Evolutionary conservation across 345 rosid genomes (phyloP).

Genomic region (Moricandia moricandioides): DNA sequence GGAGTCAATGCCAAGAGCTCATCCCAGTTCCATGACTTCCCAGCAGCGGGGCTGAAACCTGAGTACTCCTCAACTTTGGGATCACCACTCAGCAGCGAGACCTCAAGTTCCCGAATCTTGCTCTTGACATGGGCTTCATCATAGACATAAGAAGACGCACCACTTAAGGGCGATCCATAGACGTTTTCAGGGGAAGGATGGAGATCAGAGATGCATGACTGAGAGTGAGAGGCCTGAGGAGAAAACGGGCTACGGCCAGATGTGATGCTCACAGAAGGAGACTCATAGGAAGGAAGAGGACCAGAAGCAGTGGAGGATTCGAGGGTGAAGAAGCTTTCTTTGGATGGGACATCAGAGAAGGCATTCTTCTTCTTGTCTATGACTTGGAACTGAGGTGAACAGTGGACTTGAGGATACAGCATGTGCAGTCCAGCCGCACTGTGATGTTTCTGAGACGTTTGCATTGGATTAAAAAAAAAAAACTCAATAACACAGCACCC

Average conservation of each 20-base stretch:
- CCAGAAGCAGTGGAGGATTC: conserved; percentile 69
- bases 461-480: conserved; percentile 41
- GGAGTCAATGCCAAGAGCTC: conserved; percentile 54
- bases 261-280: conserved; percentile 65
- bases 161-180: conserved; percentile 77
- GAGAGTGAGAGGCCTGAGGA: conserved; percentile 83
- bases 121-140: conserved; percentile 51
- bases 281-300: conserved; percentile 46
- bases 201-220: conserved; percentile 68
- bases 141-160: conserved; percentile 50
- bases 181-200: conserved; percentile 64
- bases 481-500: neutral
- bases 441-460: conserved; percentile 62
- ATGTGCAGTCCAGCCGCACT: conserved; percentile 50
- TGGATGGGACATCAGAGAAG: conserved; percentile 44
- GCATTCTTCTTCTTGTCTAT: conserved; percentile 39
- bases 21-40: conserved; percentile 46
- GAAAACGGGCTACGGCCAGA: conserved; percentile 73
- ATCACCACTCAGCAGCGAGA: conserved; percentile 65
- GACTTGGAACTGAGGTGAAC: conserved; percentile 47
- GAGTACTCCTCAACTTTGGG: conserved; percentile 48
- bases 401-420: conserved; percentile 52
- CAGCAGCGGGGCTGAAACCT: conserved; percentile 37
- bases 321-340: conserved; percentile 68
- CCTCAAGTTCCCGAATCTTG: conserved; percentile 71